Base-by-base conservation (phyloP, 345 rosid species). In the Heritiera fomes region DNA sequence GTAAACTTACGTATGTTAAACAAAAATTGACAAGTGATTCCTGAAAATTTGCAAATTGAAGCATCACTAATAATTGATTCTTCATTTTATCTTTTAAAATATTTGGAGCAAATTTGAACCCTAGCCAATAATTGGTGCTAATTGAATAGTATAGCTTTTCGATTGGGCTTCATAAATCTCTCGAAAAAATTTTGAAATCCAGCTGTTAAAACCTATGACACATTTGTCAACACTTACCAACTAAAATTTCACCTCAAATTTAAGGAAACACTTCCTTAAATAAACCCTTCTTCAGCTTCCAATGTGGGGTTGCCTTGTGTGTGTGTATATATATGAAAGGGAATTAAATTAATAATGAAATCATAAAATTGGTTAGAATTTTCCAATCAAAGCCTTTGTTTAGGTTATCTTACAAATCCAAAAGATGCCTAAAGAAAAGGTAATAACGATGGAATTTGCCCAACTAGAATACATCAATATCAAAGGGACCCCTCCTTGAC, bases 341-440 rank as follows among this genome's bases (percentile, higher is more conserved):
- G 61, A n/a, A 56, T 18, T 56, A 56, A 56, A 56, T n/a, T n/a
- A 56, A n/a, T 56, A 53, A 53, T 53, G 58, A n/a, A 40, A 64
- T 38, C 69, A 38, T 38, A 64, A 64, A 69, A 73, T 55, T 56
- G 11, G 66, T 23, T 43, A 38, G 59, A 40, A 13, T 18, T 20
- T 74, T 38, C 55, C 65, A 11, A 59, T 83, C 81, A 66, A 80
- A 62, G 23, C 70, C 81, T 62, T 58, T 38, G 68, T 69, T 72
- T 71, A 70, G 74, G 77, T 59, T 72, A 79, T 71, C 83, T 74
- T 58, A 41, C 7, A 58, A 61, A 20, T 80, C 76, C 41, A 49
- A 59, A 2, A 80, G 41, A 76, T 74, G 58, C 78, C 64, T 17
- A 23, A 28, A 49, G 32, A 60, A 46, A 60, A 9, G 56, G 40